These are phyloP conservation scores for Microbotryum lychnidis-dioicae DNA, from an alignment of 1,284 basidiomycete species.

Conservation along the genomic window DNA sequence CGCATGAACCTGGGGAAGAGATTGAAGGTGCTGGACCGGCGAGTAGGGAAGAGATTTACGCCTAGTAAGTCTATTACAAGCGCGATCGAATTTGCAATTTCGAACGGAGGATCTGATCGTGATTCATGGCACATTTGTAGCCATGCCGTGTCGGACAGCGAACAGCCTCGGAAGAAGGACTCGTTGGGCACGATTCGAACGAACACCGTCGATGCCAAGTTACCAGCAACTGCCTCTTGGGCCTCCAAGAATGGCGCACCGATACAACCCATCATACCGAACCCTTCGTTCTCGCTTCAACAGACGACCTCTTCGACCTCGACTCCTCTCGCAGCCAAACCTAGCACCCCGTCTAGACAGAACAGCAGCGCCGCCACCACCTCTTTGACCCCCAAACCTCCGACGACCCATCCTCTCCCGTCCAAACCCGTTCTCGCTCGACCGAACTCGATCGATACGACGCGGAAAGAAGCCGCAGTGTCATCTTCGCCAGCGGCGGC, in stretches of 20 bases:
- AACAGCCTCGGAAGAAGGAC: conserved; percentile 1
- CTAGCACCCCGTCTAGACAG: conserved; percentile 3
- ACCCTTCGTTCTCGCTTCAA: conserved; percentile 25
- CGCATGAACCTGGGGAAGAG: conserved; percentile 98
- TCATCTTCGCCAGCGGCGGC: too few relatives aligned
- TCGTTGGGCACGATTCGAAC: neutral
- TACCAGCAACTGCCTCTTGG: conserved; percentile 33
- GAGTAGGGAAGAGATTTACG: conserved; percentile 74
- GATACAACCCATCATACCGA: conserved; percentile 21
- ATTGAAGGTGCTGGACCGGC: conserved; percentile 62
- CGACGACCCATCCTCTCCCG: conserved; percentile 10
- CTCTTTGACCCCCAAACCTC: conserved; percentile 10
- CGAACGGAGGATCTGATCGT: neutral
- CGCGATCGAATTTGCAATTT: too few relatives aligned
- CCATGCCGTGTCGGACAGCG: conserved; percentile 14
- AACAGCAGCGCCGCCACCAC: conserved; percentile 3
- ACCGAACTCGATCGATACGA: conserved; percentile 7
- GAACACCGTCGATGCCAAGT: conserved; percentile 10
- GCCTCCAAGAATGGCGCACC: conserved; percentile 27
- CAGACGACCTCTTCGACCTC: conserved; percentile 15
- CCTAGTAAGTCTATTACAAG: conserved; percentile 12
- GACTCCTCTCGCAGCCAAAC: conserved; percentile 14
- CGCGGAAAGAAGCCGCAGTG: too few relatives aligned
- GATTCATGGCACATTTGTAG: neutral
- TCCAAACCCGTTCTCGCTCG: conserved; percentile 11